Conservation (phyloP, 2,329 filamentous ascomycete genomes). For the Exophiala calicioides region DNA sequence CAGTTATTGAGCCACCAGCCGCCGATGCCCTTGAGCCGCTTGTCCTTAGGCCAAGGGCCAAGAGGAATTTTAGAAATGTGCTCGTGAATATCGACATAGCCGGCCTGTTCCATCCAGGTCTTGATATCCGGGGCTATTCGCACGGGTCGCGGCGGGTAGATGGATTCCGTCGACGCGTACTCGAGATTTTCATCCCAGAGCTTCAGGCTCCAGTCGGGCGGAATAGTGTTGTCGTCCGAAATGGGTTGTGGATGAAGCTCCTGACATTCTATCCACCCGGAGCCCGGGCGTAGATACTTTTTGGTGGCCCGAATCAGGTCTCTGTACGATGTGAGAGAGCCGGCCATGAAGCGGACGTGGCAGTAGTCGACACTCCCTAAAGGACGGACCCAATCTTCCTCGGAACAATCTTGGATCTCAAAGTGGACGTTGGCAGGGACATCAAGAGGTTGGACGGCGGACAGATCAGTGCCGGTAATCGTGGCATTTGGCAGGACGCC, state of each 20-base stretch:
- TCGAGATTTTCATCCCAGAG: slow-evolving; percentile 51
- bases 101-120: slow-evolving; percentile 56
- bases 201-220: slow-evolving; percentile 47
- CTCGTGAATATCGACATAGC: slow-evolving; percentile 60
- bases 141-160: slow-evolving; percentile 48
- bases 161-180: slow-evolving; percentile 47
- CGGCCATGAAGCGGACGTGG: slow-evolving; percentile 60
- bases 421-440: slow-evolving; percentile 75
- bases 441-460: slow-evolving; percentile 64
- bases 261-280: slow-evolving; percentile 50
- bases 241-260: slow-evolving; percentile 49
- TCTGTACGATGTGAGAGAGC: slow-evolving; percentile 59
- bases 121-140: slow-evolving; percentile 57
- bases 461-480: slow-evolving; percentile 66
- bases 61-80: slow-evolving; percentile 55
- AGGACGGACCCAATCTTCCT: slow-evolving; percentile 60
- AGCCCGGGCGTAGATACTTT: slow-evolving; percentile 56
- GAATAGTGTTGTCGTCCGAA: slow-evolving; percentile 58
- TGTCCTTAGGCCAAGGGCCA: slow-evolving; percentile 54
- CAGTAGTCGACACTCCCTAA: slow-evolving; percentile 58
- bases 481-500: slow-evolving; percentile 58
- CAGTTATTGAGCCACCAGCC: slow-evolving; percentile 51
- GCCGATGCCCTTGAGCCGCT: slow-evolving; percentile 51
- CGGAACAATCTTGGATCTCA: slow-evolving; percentile 67
- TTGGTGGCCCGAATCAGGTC: slow-evolving; percentile 56